These are phyloP conservation scores for Aspergillus pseudoglaucus DNA, from an alignment of 2,329 filamentous ascomycete genomes.

Conservation along the genomic window DNA sequence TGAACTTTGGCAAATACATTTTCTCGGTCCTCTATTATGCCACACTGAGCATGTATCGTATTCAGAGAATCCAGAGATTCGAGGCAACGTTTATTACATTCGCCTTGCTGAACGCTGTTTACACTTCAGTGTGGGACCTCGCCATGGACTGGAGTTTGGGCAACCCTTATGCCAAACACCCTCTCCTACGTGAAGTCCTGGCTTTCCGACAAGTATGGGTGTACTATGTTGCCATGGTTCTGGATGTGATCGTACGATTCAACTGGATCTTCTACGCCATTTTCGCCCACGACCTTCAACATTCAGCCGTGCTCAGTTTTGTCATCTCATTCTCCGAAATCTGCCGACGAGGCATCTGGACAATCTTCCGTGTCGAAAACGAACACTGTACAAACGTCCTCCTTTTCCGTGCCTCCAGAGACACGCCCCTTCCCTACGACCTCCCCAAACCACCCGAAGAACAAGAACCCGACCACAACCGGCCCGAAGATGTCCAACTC, in stretches of 20 bases:
- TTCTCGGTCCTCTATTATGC: constrained; percentile 77
- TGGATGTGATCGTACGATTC: constrained; percentile 82
- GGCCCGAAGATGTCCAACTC: constrained; percentile 17
- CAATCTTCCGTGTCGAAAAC: constrained; percentile 90
- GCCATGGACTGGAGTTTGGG: constrained; percentile 95
- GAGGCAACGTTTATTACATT: constrained; percentile 70
- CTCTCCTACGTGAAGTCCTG: constrained; percentile 67
- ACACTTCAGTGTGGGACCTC: constrained; percentile 85
- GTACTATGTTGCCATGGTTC: constrained; percentile 78
- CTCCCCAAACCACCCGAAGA: constrained; percentile 22
- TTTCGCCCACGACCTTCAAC: constrained; percentile 70
- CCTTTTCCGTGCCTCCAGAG: constrained; percentile 80
- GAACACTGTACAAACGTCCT: constrained; percentile 92
- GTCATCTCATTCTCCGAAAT: constrained; percentile 71
- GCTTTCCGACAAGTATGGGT: constrained; percentile 72
- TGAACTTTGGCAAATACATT: constrained; percentile 86
- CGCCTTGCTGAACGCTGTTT: constrained; percentile 74
- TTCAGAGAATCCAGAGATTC: constrained; percentile 53
- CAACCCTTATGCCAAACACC: constrained; percentile 63
- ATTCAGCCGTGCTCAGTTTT: constrained; percentile 78
- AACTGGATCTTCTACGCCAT: constrained; percentile 93
- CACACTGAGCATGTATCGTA: constrained; percentile 74
- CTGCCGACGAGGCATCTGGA: constrained; percentile 81
- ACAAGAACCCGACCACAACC: constrained; percentile 9
- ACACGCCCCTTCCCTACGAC: constrained; percentile 78